These are phyloP conservation scores for Ramaria sp. DNA, from an alignment of 768 basidiomycete species.

Conservation along the genomic window DNA sequence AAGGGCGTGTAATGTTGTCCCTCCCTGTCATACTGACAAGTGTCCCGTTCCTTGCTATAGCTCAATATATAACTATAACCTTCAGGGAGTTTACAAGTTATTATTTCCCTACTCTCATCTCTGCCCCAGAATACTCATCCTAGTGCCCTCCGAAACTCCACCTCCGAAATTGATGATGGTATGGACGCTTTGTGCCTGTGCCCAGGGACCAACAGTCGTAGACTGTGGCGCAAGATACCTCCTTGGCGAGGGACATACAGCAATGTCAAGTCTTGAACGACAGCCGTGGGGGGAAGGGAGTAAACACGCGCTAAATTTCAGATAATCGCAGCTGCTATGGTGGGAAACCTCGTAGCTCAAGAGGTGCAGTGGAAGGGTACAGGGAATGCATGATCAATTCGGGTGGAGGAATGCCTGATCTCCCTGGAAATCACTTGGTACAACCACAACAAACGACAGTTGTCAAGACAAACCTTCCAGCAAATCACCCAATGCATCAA, in stretches of 20 bases:
- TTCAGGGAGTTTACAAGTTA: not conserved
- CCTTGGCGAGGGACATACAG: conserved; percentile 2
- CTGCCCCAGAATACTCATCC: conserved; percentile 60
- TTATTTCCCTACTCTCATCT: conserved; percentile 73
- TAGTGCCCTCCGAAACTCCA: conserved; percentile 58
- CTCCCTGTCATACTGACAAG: too few species aligned
- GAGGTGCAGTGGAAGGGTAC: conserved; percentile 30
- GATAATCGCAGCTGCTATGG: conserved; percentile 81
- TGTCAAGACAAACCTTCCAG: conserved; percentile 43
- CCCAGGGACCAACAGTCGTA: not conserved
- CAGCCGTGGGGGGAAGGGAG: not conserved
- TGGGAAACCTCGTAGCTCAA: conserved; percentile 68
- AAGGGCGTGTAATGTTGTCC: too few species aligned
- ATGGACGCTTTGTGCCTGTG: not conserved
- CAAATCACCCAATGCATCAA: conserved; percentile 34
- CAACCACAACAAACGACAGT: not conserved
- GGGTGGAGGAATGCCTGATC: conserved; percentile 48
- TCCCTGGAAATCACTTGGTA: conserved; percentile 24
- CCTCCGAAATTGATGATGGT: conserved; percentile 12
- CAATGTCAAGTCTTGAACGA: not conserved
- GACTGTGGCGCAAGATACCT: not conserved
- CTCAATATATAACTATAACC: too few species aligned
- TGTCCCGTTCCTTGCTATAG: too few species aligned
- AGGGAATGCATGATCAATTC: conserved; percentile 67
- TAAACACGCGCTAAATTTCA: conserved; percentile 59